These are phyloP conservation scores for Brassica carinata DNA, from an alignment of 345 rosid species.

Conservation along the genomic window DNA sequence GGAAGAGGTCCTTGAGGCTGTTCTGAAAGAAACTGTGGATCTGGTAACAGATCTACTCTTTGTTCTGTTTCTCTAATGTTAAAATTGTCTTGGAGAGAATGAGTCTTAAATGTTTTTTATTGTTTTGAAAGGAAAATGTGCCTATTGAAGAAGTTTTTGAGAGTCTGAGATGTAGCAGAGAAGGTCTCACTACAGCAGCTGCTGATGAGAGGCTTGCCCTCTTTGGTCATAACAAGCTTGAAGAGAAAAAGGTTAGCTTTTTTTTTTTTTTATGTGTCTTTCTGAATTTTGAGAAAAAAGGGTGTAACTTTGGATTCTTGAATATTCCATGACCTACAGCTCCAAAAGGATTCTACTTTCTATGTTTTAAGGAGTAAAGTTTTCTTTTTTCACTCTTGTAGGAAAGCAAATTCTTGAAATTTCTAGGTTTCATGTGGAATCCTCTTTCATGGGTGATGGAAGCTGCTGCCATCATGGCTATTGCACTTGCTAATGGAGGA, in stretches of 20 bases:
- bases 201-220: constrained; percentile 89
- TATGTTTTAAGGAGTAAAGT: constrained; percentile 15
- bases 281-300: constrained; percentile 1
- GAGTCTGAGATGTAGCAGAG: constrained; percentile 93
- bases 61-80: background rate
- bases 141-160: constrained; percentile 96
- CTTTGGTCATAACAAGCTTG: constrained; percentile 97
- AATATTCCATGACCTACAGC: background rate
- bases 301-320: background rate
- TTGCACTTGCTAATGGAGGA: constrained; percentile 99
- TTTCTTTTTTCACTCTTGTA: constrained; percentile 37
- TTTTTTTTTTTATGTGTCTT: background rate
- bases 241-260: constrained; percentile 70
- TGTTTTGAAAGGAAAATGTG: constrained; percentile 75
- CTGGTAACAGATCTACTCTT: constrained; percentile 86
- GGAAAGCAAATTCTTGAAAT: constrained; percentile 92
- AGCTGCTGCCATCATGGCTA: constrained; percentile 99
- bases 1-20: constrained; percentile 86
- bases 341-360: constrained; percentile 1
- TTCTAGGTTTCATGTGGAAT: constrained; percentile 98
- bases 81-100: constrained; percentile 21
- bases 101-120: constrained; percentile 7
- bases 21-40: constrained; percentile 95
- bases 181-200: constrained; percentile 76
- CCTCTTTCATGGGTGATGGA: constrained; percentile 99